phyloP scores from a whole-genome alignment of 2,329 filamentous ascomycete species.

The Cladosporium sphaerospermum region DNA sequence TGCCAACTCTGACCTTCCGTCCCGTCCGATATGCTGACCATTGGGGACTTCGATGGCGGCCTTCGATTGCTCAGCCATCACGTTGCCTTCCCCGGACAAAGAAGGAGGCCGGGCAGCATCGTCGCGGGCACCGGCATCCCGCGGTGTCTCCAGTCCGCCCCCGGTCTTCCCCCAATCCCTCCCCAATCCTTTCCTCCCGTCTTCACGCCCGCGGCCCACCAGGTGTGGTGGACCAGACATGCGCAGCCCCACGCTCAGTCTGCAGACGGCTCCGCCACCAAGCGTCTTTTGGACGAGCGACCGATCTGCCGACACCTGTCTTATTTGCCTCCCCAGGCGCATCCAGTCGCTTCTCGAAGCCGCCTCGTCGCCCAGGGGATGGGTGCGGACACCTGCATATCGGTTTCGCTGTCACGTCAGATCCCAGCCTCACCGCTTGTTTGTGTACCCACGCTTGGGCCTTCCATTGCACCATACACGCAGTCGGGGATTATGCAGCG shows the following conservation, averaged over 20 bases:
- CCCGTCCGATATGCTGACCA: conserved; percentile 4
- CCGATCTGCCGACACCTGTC: conserved; percentile 7
- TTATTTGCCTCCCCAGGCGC: conserved; percentile 5
- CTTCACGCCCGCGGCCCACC: not conserved
- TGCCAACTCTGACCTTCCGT: not conserved
- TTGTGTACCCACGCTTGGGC: conserved; percentile 2
- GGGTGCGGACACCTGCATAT: conserved; percentile 1
- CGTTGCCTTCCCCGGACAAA: conserved; percentile 1
- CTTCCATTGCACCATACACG: conserved; percentile 6
- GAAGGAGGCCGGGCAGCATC: conserved; percentile 1
- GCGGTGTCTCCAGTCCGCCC: not conserved
- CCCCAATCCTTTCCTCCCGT: not conserved
- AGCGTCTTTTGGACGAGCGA: not conserved
- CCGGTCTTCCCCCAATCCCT: not conserved
- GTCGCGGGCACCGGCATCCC: conserved; percentile 6
- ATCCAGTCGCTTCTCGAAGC: conserved; percentile 11
- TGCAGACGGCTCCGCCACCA: not conserved
- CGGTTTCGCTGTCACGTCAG: conserved; percentile 10
- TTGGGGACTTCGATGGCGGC: not conserved
- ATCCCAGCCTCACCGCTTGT: conserved; percentile 12
- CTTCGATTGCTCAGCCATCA: not conserved
- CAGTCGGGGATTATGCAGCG: not conserved
- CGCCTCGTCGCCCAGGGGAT: conserved; percentile 7
- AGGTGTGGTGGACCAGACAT: no score
- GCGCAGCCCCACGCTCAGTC: not conserved